Conservation (phyloP, 352 stramenopile species). For the Pythium periplocum region DNA sequence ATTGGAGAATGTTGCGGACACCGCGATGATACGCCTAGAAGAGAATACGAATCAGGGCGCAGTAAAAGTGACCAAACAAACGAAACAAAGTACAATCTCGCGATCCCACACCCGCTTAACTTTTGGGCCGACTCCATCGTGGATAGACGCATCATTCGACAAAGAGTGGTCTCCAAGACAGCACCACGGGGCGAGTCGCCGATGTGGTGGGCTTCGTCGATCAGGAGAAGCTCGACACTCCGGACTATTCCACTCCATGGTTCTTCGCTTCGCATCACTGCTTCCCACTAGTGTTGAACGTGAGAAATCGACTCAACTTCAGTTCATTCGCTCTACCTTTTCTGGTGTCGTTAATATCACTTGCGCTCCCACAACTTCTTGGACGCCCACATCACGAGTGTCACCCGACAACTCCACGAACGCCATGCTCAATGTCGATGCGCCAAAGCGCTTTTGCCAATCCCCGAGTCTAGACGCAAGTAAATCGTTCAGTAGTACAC, state of each 20-base stretch:
- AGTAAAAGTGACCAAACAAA: too few relatives aligned
- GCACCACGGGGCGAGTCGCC: slow-evolving; percentile 21
- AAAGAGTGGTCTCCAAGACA: slow-evolving; percentile 28
- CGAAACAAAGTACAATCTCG: too few relatives aligned
- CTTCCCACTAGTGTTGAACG: slow-evolving; percentile 30
- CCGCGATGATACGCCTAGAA: slow-evolving; percentile 27
- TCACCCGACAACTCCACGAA: slow-evolving; percentile 35
- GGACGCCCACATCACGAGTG: slow-evolving; percentile 5
- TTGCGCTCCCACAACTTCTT: slow-evolving; percentile 16
- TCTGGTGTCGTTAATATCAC: slow-evolving; percentile 40
- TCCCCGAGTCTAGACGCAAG: slow-evolving; percentile 20
- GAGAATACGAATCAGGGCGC: neutral
- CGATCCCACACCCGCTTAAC: neutral
- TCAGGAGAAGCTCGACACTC: slow-evolving; percentile 16
- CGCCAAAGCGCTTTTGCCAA: slow-evolving; percentile 34
- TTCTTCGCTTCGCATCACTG: slow-evolving; percentile 19
- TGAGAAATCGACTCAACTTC: neutral
- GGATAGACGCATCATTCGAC: slow-evolving; percentile 32
- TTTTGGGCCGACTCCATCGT: slow-evolving; percentile 4
- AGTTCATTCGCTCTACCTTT: slow-evolving; percentile 22
- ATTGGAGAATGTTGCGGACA: slow-evolving; percentile 38
- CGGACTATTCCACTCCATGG: neutral
- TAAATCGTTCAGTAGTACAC: too few relatives aligned
- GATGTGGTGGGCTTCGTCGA: slow-evolving; percentile 49
- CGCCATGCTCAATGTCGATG: slow-evolving; percentile 18